These are phyloP conservation scores for Parmales sp. DNA, from an alignment of 108 stramenopile genomes.

Conservation along the genomic window DNA sequence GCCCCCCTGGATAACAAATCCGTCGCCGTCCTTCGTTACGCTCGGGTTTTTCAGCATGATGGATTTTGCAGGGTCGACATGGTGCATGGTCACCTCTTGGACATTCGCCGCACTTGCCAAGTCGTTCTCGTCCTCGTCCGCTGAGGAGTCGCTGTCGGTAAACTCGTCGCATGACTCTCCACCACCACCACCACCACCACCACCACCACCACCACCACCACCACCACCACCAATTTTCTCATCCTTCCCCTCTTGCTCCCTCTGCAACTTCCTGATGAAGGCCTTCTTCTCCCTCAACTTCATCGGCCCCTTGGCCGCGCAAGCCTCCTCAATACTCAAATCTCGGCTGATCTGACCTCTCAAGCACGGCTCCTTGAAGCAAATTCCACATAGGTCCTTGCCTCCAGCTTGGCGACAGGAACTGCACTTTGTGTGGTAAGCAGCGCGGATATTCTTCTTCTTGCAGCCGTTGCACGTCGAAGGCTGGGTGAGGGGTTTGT, in stretches of 20 bases:
- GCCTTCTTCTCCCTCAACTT: conserved; percentile 2
- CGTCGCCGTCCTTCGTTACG: too few species aligned
- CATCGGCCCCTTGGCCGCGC: background rate
- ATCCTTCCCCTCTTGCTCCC: background rate
- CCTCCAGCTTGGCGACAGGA: conserved; percentile 1
- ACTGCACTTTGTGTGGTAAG: conserved; percentile 31
- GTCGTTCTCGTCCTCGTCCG: too few species aligned
- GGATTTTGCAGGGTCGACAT: too few species aligned
- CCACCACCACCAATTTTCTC: background rate
- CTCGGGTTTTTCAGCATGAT: too few species aligned
- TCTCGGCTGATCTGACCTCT: too few species aligned
- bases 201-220: background rate
- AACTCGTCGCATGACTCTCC: too few species aligned
- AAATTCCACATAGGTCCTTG: background rate
- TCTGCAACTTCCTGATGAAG: background rate
- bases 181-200: background rate
- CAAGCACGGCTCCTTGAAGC: background rate
- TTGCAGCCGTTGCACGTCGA: conserved; percentile 32
- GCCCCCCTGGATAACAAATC: too few species aligned
- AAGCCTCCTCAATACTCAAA: background rate
- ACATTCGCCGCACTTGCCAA: too few species aligned
- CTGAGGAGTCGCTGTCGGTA: too few species aligned
- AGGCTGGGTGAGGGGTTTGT: conserved; percentile 29
- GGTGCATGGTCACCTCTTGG: too few species aligned
- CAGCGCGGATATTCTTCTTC: conserved; percentile 22